phyloP scores from a whole-genome alignment of 495 filamentous ascomycete genomes.

The Aspergillus panamensis region DNA sequence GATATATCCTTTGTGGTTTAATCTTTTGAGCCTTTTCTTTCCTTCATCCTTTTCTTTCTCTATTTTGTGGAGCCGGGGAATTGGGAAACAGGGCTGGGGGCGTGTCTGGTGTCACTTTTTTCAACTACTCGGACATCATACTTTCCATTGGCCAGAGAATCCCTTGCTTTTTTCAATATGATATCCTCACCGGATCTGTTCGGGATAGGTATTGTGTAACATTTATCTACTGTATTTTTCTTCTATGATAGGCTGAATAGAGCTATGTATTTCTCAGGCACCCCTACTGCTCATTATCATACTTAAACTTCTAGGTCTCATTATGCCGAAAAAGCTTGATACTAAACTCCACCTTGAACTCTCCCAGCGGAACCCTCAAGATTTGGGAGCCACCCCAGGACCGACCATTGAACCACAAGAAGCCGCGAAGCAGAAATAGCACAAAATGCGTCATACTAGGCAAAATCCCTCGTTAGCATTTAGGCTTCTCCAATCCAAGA shows the following conservation, averaged over 20 bases:
- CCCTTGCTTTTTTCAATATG: constrained; percentile 7
- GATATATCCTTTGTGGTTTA: constrained; percentile 21
- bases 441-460: not conserved
- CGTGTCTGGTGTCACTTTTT: constrained; percentile 28
- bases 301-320: not conserved
- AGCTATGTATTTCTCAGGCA: not conserved
- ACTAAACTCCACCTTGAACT: constrained; percentile 13
- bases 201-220: constrained; percentile 23
- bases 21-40: constrained; percentile 18
- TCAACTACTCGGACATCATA: constrained; percentile 12
- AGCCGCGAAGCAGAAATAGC: constrained; percentile 5
- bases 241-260: not conserved
- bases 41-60: not conserved
- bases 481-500: not conserved
- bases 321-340: constrained; percentile 7
- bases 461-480: not conserved
- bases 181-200: constrained; percentile 11
- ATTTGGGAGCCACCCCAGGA: not conserved
- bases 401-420: not conserved
- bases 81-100: constrained; percentile 11
- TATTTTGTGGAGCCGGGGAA: constrained; percentile 7
- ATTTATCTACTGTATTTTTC: constrained; percentile 6
- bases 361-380: constrained; percentile 10
- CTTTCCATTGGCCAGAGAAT: constrained; percentile 7
- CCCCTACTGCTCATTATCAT: not conserved